Evolutionary conservation across 2,329 filamentous ascomycete genomes (phyloP), one percentile per base, ranked within the genome.

Genomic region (Apiospora pterosperma): DNA sequence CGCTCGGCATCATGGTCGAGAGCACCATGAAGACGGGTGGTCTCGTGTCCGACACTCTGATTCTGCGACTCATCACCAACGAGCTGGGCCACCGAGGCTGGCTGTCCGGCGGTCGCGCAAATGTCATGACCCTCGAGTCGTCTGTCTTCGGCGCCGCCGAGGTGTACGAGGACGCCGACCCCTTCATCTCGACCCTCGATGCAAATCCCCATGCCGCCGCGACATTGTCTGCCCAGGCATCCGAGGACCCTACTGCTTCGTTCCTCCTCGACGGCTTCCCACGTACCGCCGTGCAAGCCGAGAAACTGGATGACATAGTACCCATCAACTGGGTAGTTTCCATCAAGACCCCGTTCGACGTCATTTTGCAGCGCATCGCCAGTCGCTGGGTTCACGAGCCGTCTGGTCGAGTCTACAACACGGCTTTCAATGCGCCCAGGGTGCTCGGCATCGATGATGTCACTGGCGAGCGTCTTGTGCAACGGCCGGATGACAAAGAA

Each of bases 261-360:
- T 98, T 97, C 77, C 91, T 99, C 68, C 90, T 99, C 62, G 96
- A 99, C 76, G 96, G 96, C 19, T 99, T 98, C 78, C 96, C 96
- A 2, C 91, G 96, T 69, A 99, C 92, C 7, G 91, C 92, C 0
- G 75, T 82, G 3, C 96, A 99, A 79, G 96, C 94, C 34, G 77
- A 80, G 48, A 89, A 89, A 64, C 85, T 98, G 59, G 93, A 97
- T 75, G 80, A 82, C 58, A 84, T 97, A 38, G 87, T 98, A 36
- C 93, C 95, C n/a, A 94, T 99, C 76, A 99, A 99, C 78, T 86
- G 97, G 67, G 96, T 93, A 60, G 90, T 97, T 65, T 93, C 92
- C 63, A 84, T 98, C 70, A 86, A 90, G 74, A 98, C 95, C 0
- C 96, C 96, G 0, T 87, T 92, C 38, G 87, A 90, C 10, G 92